Conservation (phyloP, 805 yeast genomes). For the Candida adriatica region DNA sequence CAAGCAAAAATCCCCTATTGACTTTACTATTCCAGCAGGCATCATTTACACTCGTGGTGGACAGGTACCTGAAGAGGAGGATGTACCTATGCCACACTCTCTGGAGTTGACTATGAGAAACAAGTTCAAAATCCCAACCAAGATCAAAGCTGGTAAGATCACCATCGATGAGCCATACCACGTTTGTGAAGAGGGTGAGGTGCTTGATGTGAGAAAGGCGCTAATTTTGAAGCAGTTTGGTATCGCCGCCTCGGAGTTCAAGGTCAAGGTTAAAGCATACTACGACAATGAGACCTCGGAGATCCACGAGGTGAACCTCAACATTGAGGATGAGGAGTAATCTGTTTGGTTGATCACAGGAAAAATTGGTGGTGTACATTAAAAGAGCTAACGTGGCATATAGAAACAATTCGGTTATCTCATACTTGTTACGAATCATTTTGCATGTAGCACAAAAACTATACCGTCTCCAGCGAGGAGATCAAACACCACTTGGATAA, state of each 20-base stretch:
- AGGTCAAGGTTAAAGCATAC: slow-evolving; percentile 70
- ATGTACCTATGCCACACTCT: slow-evolving; percentile 94
- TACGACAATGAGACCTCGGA: slow-evolving; percentile 54
- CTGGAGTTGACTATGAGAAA: slow-evolving; percentile 89
- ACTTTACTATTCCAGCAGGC: slow-evolving; percentile 85
- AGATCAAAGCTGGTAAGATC: slow-evolving; percentile 84
- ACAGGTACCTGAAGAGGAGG: slow-evolving; percentile 81
- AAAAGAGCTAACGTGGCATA: not conserved
- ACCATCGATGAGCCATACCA: slow-evolving; percentile 65
- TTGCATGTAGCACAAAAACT: too few relatives aligned
- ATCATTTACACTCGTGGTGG: slow-evolving; percentile 94
- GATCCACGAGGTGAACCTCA: slow-evolving; percentile 27
- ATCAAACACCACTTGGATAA: slow-evolving; percentile 6
- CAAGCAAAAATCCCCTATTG: slow-evolving; percentile 74
- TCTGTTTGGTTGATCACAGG: too few relatives aligned
- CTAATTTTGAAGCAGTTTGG: slow-evolving; percentile 92
- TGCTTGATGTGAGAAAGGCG: slow-evolving; percentile 84
- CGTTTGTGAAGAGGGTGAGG: slow-evolving; percentile 76
- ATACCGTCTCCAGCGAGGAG: too few relatives aligned
- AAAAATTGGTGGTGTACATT: not conserved
- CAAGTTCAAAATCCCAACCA: slow-evolving; percentile 86
- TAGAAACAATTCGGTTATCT: not conserved
- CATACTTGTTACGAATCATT: too few relatives aligned
- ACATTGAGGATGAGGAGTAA: slow-evolving; percentile 25
- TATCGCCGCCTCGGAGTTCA: slow-evolving; percentile 87